Evolutionary conservation across 176 grass and related monocot genomes (phyloP), one percentile per base, ranked within the genome.

Genomic region (Zizania latifolia): DNA sequence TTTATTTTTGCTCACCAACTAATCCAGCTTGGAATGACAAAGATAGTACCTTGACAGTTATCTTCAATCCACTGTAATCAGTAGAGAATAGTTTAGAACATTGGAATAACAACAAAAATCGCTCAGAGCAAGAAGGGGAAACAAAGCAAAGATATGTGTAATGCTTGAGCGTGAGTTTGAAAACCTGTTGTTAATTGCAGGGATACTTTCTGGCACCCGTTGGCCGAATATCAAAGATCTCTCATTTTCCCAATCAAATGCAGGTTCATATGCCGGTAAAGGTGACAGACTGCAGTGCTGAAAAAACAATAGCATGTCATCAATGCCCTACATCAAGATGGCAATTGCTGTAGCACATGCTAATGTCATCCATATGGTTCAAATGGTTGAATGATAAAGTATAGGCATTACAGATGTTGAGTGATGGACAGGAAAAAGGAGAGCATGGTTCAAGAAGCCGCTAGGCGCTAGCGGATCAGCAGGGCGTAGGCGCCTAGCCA

Each of bases 241-340:
- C 80, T 94, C 95, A 59, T 94, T 99, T 74, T 99, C 95, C 95
- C 95, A 99, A 85, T 94, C 95, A 94, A 94, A 99, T 79, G 91
- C 92, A 59, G 95, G 92, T 58, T 99, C 95, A 46, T 99, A 99
- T 62, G 95, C 81, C 3, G 89, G 92, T 78, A 99, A 83, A 77
- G 95, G 89, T 43, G 89, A 94, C 66, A 93, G 75, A 56, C 77
- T 90, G 84, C 81, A 92, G 53, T 92, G 89, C 95, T 99, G 95
- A 66, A 87, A 82, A 86, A 54, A 45, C 51, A 88, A 65, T 62
- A 76, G 48, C 10, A 54, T 70, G 65, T 0, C n/a, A 19, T 85
- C 72, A 72, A 86, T 59, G 11, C 15, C 19, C 24, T 59, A 77
- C 13, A 72, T 72, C 27, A 77, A 77, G 64, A 71, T 68, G 44